Evolutionary conservation across 139 green algal species (phyloP).

Genomic region (Chlorella sorokiniana): DNA sequence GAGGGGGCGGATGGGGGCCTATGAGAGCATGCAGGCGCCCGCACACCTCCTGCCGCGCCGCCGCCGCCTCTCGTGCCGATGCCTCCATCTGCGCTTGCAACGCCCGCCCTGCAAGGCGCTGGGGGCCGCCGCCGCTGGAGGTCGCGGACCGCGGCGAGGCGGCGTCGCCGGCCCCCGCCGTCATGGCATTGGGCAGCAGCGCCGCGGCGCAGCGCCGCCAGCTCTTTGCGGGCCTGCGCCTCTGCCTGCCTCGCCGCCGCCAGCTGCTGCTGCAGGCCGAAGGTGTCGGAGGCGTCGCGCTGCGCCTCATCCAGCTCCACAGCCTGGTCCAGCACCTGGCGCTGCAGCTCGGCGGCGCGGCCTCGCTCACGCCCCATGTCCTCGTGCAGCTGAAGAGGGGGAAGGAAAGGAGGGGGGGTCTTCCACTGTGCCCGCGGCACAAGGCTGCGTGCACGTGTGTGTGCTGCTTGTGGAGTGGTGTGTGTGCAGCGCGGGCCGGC

Average conservation of each 20-base stretch:
- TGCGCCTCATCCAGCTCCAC: constrained; percentile 46
- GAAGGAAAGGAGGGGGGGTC: too few species aligned
- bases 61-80: not conserved
- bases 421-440: too few species aligned
- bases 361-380: constrained; percentile 28
- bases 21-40: too few species aligned
- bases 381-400: constrained; percentile 20
- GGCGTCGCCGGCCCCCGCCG: not conserved
- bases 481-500: too few species aligned
- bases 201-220: constrained; percentile 15
- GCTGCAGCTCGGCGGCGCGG: constrained; percentile 20
- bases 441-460: too few species aligned
- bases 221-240: constrained; percentile 26
- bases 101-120: not conserved
- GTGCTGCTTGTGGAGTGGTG: too few species aligned
- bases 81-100: constrained; percentile 13
- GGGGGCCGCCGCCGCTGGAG: not conserved
- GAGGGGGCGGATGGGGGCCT: too few species aligned
- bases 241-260: constrained; percentile 3
- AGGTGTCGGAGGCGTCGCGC: constrained; percentile 11
- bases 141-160: not conserved
- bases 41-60: constrained; percentile 1
- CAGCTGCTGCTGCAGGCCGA: constrained; percentile 17
- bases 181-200: not conserved
- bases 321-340: constrained; percentile 42